Percentiles rank a stretch among this genome's conserved stretches.
Evolutionary conservation across 225 moss, liverwort and hornwort species (phyloP).

Genomic region (Lunularia cruciata): DNA sequence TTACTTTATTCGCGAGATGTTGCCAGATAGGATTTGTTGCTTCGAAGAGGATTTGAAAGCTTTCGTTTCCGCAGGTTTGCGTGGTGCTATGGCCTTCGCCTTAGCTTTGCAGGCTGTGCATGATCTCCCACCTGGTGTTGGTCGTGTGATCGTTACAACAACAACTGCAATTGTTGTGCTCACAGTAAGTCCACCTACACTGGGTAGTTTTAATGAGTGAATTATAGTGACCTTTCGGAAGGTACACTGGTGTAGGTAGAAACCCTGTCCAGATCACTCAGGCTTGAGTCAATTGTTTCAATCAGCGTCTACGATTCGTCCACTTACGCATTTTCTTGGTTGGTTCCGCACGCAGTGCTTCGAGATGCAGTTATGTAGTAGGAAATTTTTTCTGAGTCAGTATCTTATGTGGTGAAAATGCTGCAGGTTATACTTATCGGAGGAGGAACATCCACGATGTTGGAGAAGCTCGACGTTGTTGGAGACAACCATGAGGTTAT

Average conservation of each 20-base stretch:
- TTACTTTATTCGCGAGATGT: not conserved
- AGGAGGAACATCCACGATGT: constrained; percentile 84
- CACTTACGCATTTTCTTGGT: too few species aligned
- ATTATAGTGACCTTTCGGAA: too few species aligned
- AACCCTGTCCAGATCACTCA: not conserved
- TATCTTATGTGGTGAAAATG: not conserved
- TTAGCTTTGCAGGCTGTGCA: constrained; percentile 93
- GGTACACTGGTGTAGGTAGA: too few species aligned
- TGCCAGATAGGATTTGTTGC: not conserved
- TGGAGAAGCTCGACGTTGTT: constrained; percentile 91
- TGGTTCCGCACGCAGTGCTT: too few species aligned
- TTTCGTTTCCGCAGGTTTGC: constrained; percentile 53
- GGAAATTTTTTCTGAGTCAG: not conserved
- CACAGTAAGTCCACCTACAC: constrained; percentile 51
- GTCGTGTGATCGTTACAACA: constrained; percentile 89
- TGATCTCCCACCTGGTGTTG: constrained; percentile 79
- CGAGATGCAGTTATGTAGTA: too few species aligned
- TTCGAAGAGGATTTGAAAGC: not conserved
- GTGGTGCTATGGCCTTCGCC: constrained; percentile 99
- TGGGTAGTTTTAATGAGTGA: too few species aligned
- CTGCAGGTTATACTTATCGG: constrained; percentile 85
- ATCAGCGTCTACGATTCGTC: too few species aligned
- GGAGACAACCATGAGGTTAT: constrained; percentile 48
- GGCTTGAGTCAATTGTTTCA: not conserved
- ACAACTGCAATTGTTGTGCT: constrained; percentile 91